Evolutionary conservation across 2,329 filamentous ascomycete species (phyloP).

Genomic region (Xylariales sp.): DNA sequence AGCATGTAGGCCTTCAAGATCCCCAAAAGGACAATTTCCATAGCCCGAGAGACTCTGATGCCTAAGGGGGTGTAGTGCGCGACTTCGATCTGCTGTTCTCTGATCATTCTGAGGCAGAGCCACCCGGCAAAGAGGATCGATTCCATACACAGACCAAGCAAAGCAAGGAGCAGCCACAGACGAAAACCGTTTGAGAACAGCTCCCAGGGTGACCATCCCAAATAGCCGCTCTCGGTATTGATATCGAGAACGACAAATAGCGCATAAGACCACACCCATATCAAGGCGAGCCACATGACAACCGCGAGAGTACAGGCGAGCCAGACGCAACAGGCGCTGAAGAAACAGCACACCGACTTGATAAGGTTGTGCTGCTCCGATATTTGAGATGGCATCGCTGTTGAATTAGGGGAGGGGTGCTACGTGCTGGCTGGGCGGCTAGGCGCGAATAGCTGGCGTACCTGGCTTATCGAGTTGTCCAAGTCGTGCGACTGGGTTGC

Average conservation of each 20-base stretch:
- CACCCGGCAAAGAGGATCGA: slow-evolving; percentile 23
- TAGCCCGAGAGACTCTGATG: slow-evolving; percentile 13
- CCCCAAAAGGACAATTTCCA: slow-evolving; percentile 7
- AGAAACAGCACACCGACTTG: slow-evolving; percentile 7
- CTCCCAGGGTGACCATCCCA: slow-evolving; percentile 26
- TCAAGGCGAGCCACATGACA: slow-evolving; percentile 7
- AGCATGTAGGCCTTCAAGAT: slow-evolving; percentile 7
- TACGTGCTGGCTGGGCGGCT: slow-evolving; percentile 15
- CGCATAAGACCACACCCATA: slow-evolving; percentile 17
- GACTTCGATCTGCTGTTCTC: slow-evolving; percentile 18
- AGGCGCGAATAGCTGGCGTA: slow-evolving; percentile 14
- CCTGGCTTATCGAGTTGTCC: slow-evolving; percentile 8
- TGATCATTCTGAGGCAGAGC: slow-evolving; percentile 18
- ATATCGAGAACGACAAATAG: slow-evolving; percentile 13
- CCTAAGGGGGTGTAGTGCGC: slow-evolving; percentile 17
- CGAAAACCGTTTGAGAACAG: slow-evolving; percentile 1
- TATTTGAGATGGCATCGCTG: slow-evolving; percentile 21
- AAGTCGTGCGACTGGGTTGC: slow-evolving; percentile 11
- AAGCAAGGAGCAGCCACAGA: slow-evolving; percentile 21
- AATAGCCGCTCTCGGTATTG: slow-evolving; percentile 15
- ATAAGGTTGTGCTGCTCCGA: slow-evolving; percentile 14
- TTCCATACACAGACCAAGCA: slow-evolving; percentile 23
- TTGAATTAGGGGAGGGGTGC: slow-evolving; percentile 17
- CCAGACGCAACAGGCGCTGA: slow-evolving; percentile 7
- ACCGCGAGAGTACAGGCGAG: neutral